Conservation (phyloP, 139 green algal genomes). For the Ostreobium quekettii region DNA sequence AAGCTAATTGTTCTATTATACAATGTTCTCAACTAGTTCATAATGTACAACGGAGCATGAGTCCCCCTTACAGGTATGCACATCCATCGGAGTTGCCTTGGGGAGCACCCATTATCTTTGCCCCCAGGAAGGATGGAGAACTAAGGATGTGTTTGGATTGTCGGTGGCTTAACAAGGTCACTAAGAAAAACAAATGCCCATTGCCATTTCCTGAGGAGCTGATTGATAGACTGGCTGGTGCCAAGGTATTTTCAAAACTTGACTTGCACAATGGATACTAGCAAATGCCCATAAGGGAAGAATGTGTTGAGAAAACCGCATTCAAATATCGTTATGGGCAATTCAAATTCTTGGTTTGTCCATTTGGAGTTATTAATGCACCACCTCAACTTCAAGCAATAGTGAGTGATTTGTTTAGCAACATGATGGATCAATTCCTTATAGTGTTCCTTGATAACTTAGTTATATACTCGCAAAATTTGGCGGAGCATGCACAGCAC, state of each 20-base stretch:
- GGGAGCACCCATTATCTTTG: conserved; percentile 48
- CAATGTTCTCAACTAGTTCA: no score
- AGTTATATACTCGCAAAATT: conserved; percentile 30
- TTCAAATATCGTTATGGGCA: conserved; percentile 32
- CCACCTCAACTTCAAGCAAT: conserved; percentile 27
- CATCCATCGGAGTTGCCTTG: conserved; percentile 31
- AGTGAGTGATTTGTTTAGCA: conserved; percentile 36
- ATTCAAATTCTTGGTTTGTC: conserved; percentile 31
- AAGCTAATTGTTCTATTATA: no score
- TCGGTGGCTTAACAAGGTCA: conserved; percentile 39
- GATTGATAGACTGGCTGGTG: conserved; percentile 32
- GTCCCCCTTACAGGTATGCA: no score
- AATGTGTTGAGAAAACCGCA: conserved; percentile 3
- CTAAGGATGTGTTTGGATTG: conserved; percentile 52
- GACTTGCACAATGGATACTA: conserved; percentile 18
- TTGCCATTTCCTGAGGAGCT: conserved; percentile 42
- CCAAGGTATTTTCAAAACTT: conserved; percentile 20
- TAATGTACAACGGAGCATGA: no score
- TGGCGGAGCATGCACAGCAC: conserved; percentile 33
- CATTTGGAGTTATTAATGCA: conserved; percentile 39
- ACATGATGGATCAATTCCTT: conserved; percentile 35
- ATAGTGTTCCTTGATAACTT: conserved; percentile 49
- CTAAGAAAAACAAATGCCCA: conserved; percentile 39
- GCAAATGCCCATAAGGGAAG: conserved; percentile 24
- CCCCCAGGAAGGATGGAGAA: conserved; percentile 39